Evolutionary conservation across 495 filamentous ascomycete species (phyloP).

Genomic region (Amorphotheca resinae): DNA sequence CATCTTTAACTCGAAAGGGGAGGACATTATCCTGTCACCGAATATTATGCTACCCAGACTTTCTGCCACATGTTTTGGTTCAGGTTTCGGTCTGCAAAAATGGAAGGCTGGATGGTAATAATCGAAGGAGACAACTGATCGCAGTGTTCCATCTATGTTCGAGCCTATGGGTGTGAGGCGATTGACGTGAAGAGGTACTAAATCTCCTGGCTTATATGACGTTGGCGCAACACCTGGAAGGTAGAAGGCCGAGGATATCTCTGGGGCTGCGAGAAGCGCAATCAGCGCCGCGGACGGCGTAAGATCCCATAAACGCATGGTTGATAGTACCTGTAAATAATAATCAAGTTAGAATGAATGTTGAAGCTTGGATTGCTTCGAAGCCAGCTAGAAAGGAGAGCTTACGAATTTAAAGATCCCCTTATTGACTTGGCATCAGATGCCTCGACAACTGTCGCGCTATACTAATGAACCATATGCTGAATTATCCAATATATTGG

Average conservation of each 20-base stretch:
- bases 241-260: slow-evolving; percentile 71
- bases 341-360: background rate
- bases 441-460: background rate
- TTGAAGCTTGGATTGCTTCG: background rate
- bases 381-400: background rate
- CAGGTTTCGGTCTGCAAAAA: slow-evolving; percentile 71
- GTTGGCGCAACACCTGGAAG: slow-evolving; percentile 93
- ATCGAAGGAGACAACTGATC: slow-evolving; percentile 87
- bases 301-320: slow-evolving; percentile 34
- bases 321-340: slow-evolving; percentile 13
- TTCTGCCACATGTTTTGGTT: slow-evolving; percentile 64
- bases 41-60: slow-evolving; percentile 94
- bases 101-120: slow-evolving; percentile 83
- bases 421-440: slow-evolving; percentile 2
- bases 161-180: slow-evolving; percentile 76
- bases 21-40: slow-evolving; percentile 88
- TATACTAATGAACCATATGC: background rate
- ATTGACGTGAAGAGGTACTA: slow-evolving; percentile 87
- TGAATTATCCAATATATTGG: slow-evolving; percentile 3
- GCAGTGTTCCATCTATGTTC: slow-evolving; percentile 59
- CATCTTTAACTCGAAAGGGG: slow-evolving; percentile 82
- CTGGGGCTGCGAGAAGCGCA: slow-evolving; percentile 32
- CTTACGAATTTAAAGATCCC: slow-evolving; percentile 9
- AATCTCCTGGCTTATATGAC: slow-evolving; percentile 62
- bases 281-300: slow-evolving; percentile 36